Base-by-base conservation (phyloP, 2,329 filamentous ascomycete species). In the Grosmannia huntii region DNA sequence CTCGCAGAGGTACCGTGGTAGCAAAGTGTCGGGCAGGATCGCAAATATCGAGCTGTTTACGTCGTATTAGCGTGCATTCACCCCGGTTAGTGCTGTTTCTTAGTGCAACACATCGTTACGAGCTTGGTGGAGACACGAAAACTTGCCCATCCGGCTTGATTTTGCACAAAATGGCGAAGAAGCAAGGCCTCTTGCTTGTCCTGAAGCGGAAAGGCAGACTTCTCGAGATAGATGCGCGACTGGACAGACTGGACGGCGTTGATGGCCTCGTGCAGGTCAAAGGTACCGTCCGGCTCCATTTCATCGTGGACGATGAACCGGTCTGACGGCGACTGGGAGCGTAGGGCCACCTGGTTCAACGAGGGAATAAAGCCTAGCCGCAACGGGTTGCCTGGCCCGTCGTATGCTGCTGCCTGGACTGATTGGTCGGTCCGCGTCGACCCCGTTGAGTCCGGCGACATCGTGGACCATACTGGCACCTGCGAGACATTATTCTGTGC, bases 1-100 rank as follows among this genome's bases (percentile, higher is more conserved):
- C 78, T 23, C 76, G 71, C 57, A 76, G 72, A 0, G 81, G 81
- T 0, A 83, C 79, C 6, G 78, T 69, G 0, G 73, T 70, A 57
- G 77, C 75, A 62, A 84, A 84, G 60, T 80, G 78, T 21, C 66
- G 65, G 1, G 62, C 59, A 5, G 69, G 67, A 50, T 76, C 73
- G 52, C 73, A 75, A 1, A 74, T 63, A 57, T 76, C 73, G 55
- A 76, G 73, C 73, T 75, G 52, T 23, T 25, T n/a, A n/a, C n/a
- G n/a, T n/a, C n/a, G n/a, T n/a, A n/a, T n/a, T 23, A 48, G 44
- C 23, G 10, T 23, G 44, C 44, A 28, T 25, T 12, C 25, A 23
- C 11, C 46, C 46, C 41, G 41, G 41, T 44, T 44, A 44, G 41
- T 16, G 12, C 14, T 38, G 12, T 38, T 38, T 38, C 14, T 38